A percentile compares a stretch with the other conserved stretches of the same genome.
phyloP scores from a whole-genome alignment of 2,329 filamentous ascomycete species.

The Exophiala calicioides region DNA sequence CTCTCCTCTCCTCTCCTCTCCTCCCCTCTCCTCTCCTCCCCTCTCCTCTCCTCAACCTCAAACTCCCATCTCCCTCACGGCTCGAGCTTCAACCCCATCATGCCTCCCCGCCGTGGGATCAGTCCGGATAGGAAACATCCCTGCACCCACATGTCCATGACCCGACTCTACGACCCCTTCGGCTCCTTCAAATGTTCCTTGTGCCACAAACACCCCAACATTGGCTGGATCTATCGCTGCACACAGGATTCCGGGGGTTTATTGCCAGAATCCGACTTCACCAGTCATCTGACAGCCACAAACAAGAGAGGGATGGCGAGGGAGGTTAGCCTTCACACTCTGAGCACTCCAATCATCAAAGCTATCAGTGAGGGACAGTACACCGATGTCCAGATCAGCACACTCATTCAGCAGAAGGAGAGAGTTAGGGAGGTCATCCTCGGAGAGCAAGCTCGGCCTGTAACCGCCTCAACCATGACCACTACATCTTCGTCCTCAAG shows the following conservation, averaged over 20 bases:
- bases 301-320: constrained; percentile 4
- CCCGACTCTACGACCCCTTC: constrained; percentile 57
- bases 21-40: neutral
- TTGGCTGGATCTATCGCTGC: constrained; percentile 76
- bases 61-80: too few species aligned
- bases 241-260: constrained; percentile 60
- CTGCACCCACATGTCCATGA: constrained; percentile 71
- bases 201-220: constrained; percentile 58
- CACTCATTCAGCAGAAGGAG: constrained; percentile 45
- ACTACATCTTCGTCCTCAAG: constrained; percentile 16
- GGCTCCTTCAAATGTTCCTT: constrained; percentile 56
- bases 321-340: constrained; percentile 22
- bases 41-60: neutral
- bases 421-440: constrained; percentile 35
- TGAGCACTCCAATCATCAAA: constrained; percentile 44
- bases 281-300: neutral
- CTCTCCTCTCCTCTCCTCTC: constrained; percentile 2
- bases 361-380: constrained; percentile 47
- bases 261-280: constrained; percentile 39
- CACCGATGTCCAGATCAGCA: constrained; percentile 43
- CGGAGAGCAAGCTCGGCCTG: constrained; percentile 27
- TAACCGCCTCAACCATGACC: constrained; percentile 21
- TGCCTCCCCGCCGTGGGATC: constrained; percentile 24
- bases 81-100: too few species aligned
- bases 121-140: constrained; percentile 28